These are phyloP conservation scores for Rhododendron kiyosumense DNA, from an alignment of 148 eudicot genomes.

Conservation along the genomic window DNA sequence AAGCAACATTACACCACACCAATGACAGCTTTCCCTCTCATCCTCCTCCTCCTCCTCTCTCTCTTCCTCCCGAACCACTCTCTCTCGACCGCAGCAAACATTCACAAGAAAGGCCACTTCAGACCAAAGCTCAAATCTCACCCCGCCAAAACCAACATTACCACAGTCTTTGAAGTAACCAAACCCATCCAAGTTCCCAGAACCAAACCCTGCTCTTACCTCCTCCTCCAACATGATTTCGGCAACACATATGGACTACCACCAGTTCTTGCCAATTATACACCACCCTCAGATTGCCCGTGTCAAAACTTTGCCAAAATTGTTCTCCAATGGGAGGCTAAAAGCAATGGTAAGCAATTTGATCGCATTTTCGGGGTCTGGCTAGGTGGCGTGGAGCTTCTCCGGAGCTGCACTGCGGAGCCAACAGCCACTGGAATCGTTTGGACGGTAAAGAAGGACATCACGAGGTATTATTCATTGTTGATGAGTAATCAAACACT, in stretches of 20 bases:
- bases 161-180: conserved; percentile 64
- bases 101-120: conserved; percentile 26
- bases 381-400: conserved; percentile 84
- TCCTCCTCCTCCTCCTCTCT: conserved; percentile 16
- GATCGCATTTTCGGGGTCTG: conserved; percentile 85
- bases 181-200: conserved; percentile 46
- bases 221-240: conserved; percentile 59
- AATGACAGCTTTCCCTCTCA: conserved; percentile 14
- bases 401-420: conserved; percentile 91
- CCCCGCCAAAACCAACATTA: conserved; percentile 12
- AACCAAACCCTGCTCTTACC: conserved; percentile 55
- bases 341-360: conserved; percentile 58
- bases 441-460: conserved; percentile 76
- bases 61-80: conserved; percentile 21
- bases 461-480: conserved; percentile 62
- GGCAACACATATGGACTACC: conserved; percentile 52
- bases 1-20: not conserved
- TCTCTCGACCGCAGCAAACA: conserved; percentile 26
- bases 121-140: conserved; percentile 24
- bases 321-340: conserved; percentile 70
- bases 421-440: conserved; percentile 56
- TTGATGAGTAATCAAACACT: conserved; percentile 48
- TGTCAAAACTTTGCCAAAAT: conserved; percentile 30
- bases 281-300: conserved; percentile 58
- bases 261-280: conserved; percentile 51